Evolutionary conservation across 2,329 filamentous ascomycete species (phyloP), one percentile per base, ranked within the genome.

Genomic region (Stachybotrys echinatus): DNA sequence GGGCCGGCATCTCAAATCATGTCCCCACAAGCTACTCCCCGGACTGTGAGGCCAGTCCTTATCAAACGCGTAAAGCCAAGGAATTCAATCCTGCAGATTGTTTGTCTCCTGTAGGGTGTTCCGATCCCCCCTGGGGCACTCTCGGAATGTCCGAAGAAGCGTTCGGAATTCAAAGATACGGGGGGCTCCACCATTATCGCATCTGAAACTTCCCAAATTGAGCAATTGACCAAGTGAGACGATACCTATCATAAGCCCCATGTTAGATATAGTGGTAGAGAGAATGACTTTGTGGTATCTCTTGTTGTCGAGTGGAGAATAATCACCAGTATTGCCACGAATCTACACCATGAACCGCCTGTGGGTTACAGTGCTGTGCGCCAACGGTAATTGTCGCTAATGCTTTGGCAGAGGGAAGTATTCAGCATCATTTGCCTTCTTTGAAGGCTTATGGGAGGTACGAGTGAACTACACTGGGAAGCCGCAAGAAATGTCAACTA

Each of bases 381-480:
- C 18, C 5, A 20, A 12, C 17, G 19, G n/a, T 8, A 14, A 20
- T n/a, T 7, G 17, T 42, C 12, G 5, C 12, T 20, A 12, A 20
- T 5, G 20, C 12, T 12, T 12, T 42, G n/a, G 5, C 18, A 42
- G 40, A 20, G 45, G 46, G 43, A 46, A 48, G 34, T 86, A 91
- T 64, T 91, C 88, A 8, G 81, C 88, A 14, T 89, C 87, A 0
- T 88, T 84, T 59, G 88, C 87, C 65, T 90, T 91, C 67, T 90
- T 91, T 59, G 88, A 91, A 72, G 84, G 85, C 27, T 69, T 90
- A 40, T 88, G 83, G 81, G 85, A 88, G 64, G 50, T 50, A 42
- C 14, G 12, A 8, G 27, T 12, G 21, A 12, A 12, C 38, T 8
- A 6, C 23, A 14, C 8, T 27, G 12, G n/a, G 37, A 5, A 19